These are phyloP conservation scores for Fusarium sp. DNA, from an alignment of 2,329 filamentous ascomycete genomes.

Conservation along the genomic window DNA sequence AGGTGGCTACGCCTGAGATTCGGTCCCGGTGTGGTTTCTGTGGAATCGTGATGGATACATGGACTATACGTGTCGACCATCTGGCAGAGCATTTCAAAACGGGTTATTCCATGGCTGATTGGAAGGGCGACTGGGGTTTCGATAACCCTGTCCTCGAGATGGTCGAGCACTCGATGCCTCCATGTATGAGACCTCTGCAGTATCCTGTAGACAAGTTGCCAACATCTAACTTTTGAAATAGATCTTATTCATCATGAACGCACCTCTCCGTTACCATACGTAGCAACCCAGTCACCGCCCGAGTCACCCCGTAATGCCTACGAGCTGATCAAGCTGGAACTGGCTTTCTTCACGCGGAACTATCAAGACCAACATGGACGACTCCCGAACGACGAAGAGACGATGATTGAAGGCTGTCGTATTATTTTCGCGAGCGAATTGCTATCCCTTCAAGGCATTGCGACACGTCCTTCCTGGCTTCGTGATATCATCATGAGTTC, in stretches of 20 bases:
- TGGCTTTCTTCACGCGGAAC: slow-evolving; percentile 63
- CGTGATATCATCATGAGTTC: slow-evolving; percentile 67
- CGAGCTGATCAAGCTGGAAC: slow-evolving; percentile 68
- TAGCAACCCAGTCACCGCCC: slow-evolving; percentile 57
- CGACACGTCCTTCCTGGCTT: slow-evolving; percentile 62
- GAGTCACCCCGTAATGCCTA: slow-evolving; percentile 67
- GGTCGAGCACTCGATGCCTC: slow-evolving; percentile 74
- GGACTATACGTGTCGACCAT: slow-evolving; percentile 70
- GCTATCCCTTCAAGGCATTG: slow-evolving; percentile 54
- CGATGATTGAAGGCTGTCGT: slow-evolving; percentile 68
- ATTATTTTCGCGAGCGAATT: slow-evolving; percentile 67
- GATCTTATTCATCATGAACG: slow-evolving; percentile 73
- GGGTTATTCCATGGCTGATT: slow-evolving; percentile 73
- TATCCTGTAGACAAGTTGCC: slow-evolving; percentile 52
- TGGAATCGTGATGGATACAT: slow-evolving; percentile 69
- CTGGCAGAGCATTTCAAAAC: slow-evolving; percentile 75
- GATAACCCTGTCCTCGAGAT: slow-evolving; percentile 69
- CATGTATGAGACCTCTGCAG: slow-evolving; percentile 63
- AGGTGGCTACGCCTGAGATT: slow-evolving; percentile 68
- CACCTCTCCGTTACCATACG: slow-evolving; percentile 65
- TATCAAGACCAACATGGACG: slow-evolving; percentile 55
- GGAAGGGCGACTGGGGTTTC: slow-evolving; percentile 78
- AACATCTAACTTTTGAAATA: slow-evolving; percentile 58
- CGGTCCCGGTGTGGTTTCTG: slow-evolving; percentile 74
- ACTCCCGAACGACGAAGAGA: slow-evolving; percentile 61